A percentile compares a stretch with the other conserved stretches of the same genome.
phyloP scores from a whole-genome alignment of 495 filamentous ascomycete species.

The Cercophora scortea region DNA sequence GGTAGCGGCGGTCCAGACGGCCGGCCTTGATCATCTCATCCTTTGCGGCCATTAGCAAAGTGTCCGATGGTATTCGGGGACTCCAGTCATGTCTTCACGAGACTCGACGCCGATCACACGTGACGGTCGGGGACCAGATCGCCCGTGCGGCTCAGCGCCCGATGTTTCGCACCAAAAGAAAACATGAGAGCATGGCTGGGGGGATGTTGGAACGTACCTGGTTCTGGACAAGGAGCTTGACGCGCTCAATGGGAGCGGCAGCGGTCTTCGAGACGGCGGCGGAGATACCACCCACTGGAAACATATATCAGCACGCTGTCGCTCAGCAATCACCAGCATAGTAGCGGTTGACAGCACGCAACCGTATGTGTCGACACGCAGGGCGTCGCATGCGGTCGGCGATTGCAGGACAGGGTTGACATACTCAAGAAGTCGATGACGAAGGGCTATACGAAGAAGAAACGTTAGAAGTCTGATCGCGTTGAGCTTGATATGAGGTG shows the following conservation, averaged over 20 bases:
- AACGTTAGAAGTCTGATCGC: slow-evolving; percentile 15
- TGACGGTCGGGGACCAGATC: slow-evolving; percentile 5
- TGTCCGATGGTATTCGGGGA: too few relatives aligned
- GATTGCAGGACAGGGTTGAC: slow-evolving; percentile 31
- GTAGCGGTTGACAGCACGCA: background rate
- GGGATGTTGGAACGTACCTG: slow-evolving; percentile 61
- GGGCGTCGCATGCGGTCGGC: background rate
- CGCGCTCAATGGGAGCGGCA: slow-evolving; percentile 99
- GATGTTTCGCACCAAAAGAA: background rate
- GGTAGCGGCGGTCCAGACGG: slow-evolving; percentile 96
- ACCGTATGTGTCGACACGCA: background rate
- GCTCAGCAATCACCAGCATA: slow-evolving; percentile 4
- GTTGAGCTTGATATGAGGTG: background rate
- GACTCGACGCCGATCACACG: slow-evolving; percentile 3
- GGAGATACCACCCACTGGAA: slow-evolving; percentile 96
- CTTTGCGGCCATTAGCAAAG: slow-evolving; percentile 38
- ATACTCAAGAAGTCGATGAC: slow-evolving; percentile 97
- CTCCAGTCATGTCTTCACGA: too few relatives aligned
- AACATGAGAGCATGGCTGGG: background rate
- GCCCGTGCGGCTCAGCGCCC: background rate
- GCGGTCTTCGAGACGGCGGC: slow-evolving; percentile 99
- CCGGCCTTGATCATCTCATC: slow-evolving; percentile 99
- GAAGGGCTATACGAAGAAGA: slow-evolving; percentile 42
- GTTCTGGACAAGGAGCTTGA: slow-evolving; percentile 99
- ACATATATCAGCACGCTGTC: slow-evolving; percentile 21